Base-by-base conservation (phyloP, 2,329 filamentous ascomycete genomes). In the Colletotrichum sp. region DNA sequence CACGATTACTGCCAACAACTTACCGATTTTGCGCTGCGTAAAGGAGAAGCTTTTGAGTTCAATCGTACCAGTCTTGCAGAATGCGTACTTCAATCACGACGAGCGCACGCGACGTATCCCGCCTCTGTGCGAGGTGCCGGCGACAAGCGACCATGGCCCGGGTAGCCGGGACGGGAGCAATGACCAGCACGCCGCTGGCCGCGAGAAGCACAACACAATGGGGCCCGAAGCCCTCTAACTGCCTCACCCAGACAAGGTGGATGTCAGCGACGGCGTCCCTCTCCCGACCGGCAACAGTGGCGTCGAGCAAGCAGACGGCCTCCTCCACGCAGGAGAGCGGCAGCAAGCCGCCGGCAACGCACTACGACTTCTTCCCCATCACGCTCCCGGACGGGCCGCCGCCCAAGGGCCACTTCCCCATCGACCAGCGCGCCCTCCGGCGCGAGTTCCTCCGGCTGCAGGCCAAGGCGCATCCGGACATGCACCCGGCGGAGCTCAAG, bases 401-500 rank as follows among this genome's bases (percentile, higher is more conserved):
- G 0, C 96, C 96, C 0, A 71, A 82, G 0, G 94, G 96, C 0
- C 89, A 92, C 74, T 99, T 99, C 89, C 85, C 88, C 16, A 92
- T 99, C 81, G 90, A 98, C 83, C 83, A 91, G 15, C 88, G 90
- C 73, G 87, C 90, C 18, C 91, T 99, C 24, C 94, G 95, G 66
- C 91, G 91, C 78, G 97, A 99, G 83, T 99, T 98, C 86, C 92
- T 99, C 16, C 91, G 92, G 76, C 90, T 98, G 1, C 97, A 99
- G 86, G 91, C 93, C 21, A 89, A 90, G 59, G 91, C 94, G 13
- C 95, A 97, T 84, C 95, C 95, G 1, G 95, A 97, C 83, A 87
- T 93, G 76, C 88, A 90, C 82, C 87, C 91, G 79, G 78, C 89
- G 79, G 55, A 88, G 83, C 81, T 88, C 84, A 88, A 93, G 86